phyloP scores from a whole-genome alignment of 2,329 filamentous ascomycete species.

The Fusarium miscanthi region DNA sequence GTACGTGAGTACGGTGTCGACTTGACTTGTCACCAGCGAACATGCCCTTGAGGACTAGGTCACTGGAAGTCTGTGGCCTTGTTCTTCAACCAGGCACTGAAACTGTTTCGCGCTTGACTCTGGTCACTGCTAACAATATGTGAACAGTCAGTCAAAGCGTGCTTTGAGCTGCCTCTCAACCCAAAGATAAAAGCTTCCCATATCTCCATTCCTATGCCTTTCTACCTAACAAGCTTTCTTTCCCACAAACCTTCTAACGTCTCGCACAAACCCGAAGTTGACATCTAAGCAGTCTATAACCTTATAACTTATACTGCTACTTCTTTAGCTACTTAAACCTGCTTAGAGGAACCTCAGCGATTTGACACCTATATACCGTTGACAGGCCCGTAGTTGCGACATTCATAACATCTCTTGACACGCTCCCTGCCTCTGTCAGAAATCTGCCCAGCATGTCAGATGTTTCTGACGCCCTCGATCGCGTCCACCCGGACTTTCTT shows the following conservation, averaged over 20 bases:
- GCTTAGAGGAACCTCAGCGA: neutral
- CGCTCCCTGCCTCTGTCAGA: neutral
- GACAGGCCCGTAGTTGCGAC: neutral
- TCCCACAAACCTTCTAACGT: neutral
- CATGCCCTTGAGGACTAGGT: neutral
- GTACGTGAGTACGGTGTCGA: neutral
- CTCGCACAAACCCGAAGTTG: neutral
- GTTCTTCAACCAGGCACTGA: neutral
- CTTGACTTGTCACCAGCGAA: neutral
- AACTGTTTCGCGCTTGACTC: neutral
- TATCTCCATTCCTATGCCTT: neutral
- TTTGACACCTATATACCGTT: neutral
- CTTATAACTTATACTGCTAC: neutral
- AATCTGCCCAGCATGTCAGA: neutral
- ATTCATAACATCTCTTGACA: neutral
- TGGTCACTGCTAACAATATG: neutral
- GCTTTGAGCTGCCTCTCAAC: neutral
- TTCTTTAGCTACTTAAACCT: neutral
- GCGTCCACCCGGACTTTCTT: constrained; percentile 40
- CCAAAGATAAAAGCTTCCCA: neutral
- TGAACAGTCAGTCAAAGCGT: neutral
- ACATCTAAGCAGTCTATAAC: neutral
- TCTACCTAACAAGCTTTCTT: neutral
- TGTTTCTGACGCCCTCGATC: constrained; percentile 4
- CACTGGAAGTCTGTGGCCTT: neutral